These are phyloP conservation scores for Ampelocalamus luodianensis DNA, from an alignment of 176 grass and related monocot genomes.

Conservation along the genomic window DNA sequence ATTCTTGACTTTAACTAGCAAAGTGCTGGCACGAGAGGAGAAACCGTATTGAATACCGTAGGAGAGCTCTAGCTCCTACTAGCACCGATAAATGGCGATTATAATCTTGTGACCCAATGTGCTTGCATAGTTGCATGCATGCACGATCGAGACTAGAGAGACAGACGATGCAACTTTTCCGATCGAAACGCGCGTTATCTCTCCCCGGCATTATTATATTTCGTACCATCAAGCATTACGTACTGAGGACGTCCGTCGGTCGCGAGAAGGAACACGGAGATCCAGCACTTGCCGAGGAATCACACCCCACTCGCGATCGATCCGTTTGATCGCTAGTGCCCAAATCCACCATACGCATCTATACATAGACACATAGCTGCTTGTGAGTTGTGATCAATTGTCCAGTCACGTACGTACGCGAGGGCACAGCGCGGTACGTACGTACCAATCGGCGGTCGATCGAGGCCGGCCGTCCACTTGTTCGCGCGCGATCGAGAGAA, in stretches of 20 bases:
- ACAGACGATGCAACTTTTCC: not conserved
- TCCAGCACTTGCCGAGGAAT: not conserved
- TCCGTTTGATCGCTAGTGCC: not conserved
- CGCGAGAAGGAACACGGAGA: not conserved
- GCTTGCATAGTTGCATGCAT: not conserved
- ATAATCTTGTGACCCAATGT: not conserved
- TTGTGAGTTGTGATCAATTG: not conserved
- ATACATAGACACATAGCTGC: not conserved
- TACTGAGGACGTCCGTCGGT: not conserved
- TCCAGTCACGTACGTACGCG: not conserved
- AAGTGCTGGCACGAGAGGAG: not conserved
- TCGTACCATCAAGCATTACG: not conserved
- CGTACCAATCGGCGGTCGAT: not conserved
- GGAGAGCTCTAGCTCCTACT: not conserved
- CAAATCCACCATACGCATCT: not conserved
- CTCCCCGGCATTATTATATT: not conserved
- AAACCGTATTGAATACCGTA: not conserved
- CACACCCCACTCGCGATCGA: not conserved
- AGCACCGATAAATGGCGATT: not conserved
- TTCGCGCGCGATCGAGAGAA: not conserved
- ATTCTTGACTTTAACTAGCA: not conserved
- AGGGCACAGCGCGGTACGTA: not conserved
- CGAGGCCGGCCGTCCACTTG: slow-evolving; percentile 4
- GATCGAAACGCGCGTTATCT: not conserved
- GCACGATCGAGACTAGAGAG: not conserved